phyloP scores from a whole-genome alignment of 2,329 filamentous ascomycete species.

The Pseudogymnoascus sp. region DNA sequence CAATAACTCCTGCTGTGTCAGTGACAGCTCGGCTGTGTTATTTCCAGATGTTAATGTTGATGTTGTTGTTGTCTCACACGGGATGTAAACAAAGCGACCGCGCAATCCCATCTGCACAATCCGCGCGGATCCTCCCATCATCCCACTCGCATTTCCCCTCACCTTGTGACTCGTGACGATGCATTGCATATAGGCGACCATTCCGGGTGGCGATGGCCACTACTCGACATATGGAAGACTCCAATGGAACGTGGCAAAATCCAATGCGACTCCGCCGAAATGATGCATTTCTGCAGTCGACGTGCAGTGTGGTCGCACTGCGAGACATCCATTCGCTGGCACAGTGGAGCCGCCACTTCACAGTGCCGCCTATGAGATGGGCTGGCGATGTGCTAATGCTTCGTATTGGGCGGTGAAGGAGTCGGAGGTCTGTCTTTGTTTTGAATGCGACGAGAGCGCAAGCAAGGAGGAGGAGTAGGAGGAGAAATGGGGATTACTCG shows the following conservation, averaged over 20 bases:
- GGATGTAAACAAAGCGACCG: neutral
- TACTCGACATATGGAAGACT: neutral
- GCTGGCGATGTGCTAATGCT: neutral
- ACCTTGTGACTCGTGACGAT: neutral
- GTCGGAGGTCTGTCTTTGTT: neutral
- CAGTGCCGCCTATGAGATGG: neutral
- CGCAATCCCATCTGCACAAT: neutral
- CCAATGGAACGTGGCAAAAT: neutral
- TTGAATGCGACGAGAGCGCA: neutral
- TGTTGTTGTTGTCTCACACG: neutral
- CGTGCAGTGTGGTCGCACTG: neutral
- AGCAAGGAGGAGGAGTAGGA: neutral
- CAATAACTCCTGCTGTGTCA: neutral
- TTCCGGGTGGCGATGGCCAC: neutral
- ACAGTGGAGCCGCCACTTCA: neutral
- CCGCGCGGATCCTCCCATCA: neutral
- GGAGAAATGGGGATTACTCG: neutral
- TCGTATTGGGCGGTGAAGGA: neutral
- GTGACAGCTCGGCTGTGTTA: neutral
- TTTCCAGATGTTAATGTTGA: neutral
- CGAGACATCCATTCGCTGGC: neutral
- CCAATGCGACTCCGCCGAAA: neutral
- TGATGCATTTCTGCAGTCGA: neutral
- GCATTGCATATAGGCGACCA: neutral
- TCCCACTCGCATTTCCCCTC: neutral